phyloP scores from a whole-genome alignment of 108 stramenopile genomes.

The Pseudonitzschia pungens region DNA sequence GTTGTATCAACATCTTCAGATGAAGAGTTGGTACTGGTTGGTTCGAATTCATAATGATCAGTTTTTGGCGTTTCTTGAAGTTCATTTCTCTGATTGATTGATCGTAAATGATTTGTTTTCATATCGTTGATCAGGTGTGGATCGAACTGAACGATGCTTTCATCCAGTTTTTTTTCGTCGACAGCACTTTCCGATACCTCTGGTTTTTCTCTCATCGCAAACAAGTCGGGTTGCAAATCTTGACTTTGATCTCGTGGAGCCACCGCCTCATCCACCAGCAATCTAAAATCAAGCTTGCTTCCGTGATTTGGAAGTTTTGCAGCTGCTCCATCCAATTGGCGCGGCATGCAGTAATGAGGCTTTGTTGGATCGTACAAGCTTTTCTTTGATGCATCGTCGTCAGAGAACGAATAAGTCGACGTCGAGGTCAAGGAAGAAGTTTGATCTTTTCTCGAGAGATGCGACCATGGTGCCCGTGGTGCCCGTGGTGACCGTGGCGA shows the following conservation, averaged over 20 bases:
- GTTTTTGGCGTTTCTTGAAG: background rate
- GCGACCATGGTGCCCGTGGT: background rate
- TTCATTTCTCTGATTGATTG: background rate
- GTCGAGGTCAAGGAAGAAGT: background rate
- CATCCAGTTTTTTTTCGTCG: background rate
- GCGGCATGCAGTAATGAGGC: constrained; percentile 2
- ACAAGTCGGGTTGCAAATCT: background rate
- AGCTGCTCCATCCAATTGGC: background rate
- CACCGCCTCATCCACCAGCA: background rate
- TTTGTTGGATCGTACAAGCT: constrained; percentile 5
- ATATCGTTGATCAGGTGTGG: constrained; percentile 16
- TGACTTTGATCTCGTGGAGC: background rate
- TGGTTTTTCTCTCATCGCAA: background rate
- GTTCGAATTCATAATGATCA: background rate
- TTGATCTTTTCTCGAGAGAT: background rate
- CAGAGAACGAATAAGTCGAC: background rate
- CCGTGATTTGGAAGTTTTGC: background rate
- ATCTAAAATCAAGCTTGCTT: constrained; percentile 7
- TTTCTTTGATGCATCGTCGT: background rate
- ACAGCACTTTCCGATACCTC: background rate
- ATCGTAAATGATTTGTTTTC: constrained; percentile 4
- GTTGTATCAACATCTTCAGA: background rate
- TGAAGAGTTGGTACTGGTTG: background rate
- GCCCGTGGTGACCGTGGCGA: too few species aligned
- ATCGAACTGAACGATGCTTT: constrained; percentile 16